Conservation (phyloP, 202 grass and related monocot species). For the Saccharum hybrid region DNA sequence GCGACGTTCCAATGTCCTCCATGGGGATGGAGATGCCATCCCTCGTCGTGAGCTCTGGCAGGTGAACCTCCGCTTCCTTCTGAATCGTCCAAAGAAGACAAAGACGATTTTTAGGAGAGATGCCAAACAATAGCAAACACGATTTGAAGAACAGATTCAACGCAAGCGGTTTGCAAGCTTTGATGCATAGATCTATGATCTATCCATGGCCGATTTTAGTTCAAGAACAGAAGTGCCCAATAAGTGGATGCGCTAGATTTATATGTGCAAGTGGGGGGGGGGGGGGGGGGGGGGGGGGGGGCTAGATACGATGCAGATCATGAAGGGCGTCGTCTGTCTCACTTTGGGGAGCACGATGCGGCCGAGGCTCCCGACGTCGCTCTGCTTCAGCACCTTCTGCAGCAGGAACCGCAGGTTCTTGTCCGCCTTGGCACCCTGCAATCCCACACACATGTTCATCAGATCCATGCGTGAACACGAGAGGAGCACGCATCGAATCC, state of each 20-base stretch:
- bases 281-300: too few species aligned
- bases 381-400: conserved; percentile 98
- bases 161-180: background rate
- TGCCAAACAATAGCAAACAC: background rate
- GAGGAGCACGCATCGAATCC: background rate
- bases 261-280: conserved; percentile 43
- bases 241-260: conserved; percentile 30
- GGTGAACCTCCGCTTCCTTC: conserved; percentile 93
- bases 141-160: background rate
- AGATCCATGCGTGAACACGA: conserved; percentile 4
- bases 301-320: background rate
- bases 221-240: background rate
- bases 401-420: conserved; percentile 85
- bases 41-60: conserved; percentile 84
- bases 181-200: background rate
- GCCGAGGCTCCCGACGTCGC: conserved; percentile 87
- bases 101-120: conserved; percentile 27
- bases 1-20: conserved; percentile 83
- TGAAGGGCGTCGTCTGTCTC: conserved; percentile 36
- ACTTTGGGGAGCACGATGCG: conserved; percentile 98
- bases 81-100: conserved; percentile 50
- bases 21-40: conserved; percentile 86
- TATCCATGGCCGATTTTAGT: conserved; percentile 13
- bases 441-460: conserved; percentile 30
- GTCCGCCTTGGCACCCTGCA: conserved; percentile 63